phyloP scores from a whole-genome alignment of 2,329 filamentous ascomycete genomes.

The Zymoseptoria ardabiliae region DNA sequence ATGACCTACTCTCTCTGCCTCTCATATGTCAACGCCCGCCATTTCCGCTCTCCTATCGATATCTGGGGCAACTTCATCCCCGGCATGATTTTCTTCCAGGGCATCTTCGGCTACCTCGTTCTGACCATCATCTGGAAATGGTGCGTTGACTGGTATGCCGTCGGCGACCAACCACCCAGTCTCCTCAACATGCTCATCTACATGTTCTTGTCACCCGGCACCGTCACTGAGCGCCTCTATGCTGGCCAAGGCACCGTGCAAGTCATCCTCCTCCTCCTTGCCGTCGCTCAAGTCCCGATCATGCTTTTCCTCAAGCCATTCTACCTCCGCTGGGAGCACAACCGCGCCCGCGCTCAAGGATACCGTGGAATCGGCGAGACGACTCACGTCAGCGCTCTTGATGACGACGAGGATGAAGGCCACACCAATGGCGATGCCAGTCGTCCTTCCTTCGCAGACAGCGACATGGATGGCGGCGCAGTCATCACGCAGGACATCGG shows the following conservation, averaged over 20 bases:
- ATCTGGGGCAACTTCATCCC: slow-evolving; percentile 97
- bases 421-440: slow-evolving; percentile 44
- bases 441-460: slow-evolving; percentile 59
- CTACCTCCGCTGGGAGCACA: slow-evolving; percentile 90
- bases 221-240: slow-evolving; percentile 67
- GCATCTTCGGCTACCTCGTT: slow-evolving; percentile 94
- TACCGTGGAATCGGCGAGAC: slow-evolving; percentile 91
- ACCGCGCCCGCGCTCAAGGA: slow-evolving; percentile 74
- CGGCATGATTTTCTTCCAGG: slow-evolving; percentile 99
- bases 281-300: slow-evolving; percentile 78
- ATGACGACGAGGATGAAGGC: slow-evolving; percentile 73
- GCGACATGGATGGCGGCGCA: slow-evolving; percentile 70
- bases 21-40: slow-evolving; percentile 83
- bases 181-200: slow-evolving; percentile 98
- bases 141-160: slow-evolving; percentile 76
- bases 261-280: slow-evolving; percentile 69
- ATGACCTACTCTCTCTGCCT: slow-evolving; percentile 98
- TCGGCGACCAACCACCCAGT: slow-evolving; percentile 65
- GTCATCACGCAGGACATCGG: slow-evolving; percentile 81
- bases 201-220: slow-evolving; percentile 93
- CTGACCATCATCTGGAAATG: slow-evolving; percentile 96
- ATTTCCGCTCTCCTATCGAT: slow-evolving; percentile 92
- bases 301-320: slow-evolving; percentile 92
- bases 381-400: slow-evolving; percentile 78
- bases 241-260: slow-evolving; percentile 69